Evolutionary conservation across 2,329 filamentous ascomycete genomes (phyloP).

Genomic region (Proliferodiscus dingleyae): DNA sequence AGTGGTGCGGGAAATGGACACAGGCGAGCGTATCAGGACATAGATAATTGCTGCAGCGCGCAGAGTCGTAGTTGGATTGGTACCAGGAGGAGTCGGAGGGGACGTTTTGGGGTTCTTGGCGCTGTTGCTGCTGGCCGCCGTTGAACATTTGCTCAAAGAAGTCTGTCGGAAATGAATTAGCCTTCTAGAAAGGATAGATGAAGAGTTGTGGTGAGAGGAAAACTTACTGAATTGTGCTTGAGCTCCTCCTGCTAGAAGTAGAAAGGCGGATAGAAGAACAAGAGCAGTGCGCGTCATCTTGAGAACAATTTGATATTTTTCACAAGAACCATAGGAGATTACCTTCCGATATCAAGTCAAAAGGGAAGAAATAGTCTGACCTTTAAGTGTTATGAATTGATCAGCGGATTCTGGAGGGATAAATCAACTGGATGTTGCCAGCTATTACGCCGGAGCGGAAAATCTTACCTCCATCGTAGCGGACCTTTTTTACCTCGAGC

Average conservation of each 20-base stretch:
- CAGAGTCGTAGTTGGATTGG: conserved; percentile 63
- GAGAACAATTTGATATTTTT: too few species aligned
- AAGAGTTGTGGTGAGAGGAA: too few species aligned
- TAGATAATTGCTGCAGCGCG: conserved; percentile 88
- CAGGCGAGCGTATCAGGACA: conserved; percentile 93
- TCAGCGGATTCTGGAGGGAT: too few species aligned
- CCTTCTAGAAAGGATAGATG: too few species aligned
- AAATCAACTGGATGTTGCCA: too few species aligned
- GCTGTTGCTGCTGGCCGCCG: conserved; percentile 37
- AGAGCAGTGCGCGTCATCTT: conserved; percentile 25
- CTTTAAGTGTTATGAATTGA: too few species aligned
- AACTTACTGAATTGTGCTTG: conserved; percentile 67
- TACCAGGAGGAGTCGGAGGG: conserved; percentile 82
- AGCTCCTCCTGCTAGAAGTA: conserved; percentile 54
- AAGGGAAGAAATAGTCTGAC: too few species aligned
- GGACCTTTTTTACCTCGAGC: background rate
- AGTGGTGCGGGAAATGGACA: conserved; percentile 95
- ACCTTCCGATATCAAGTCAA: too few species aligned
- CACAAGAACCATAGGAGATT: too few species aligned
- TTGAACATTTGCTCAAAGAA: conserved; percentile 65
- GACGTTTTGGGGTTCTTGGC: conserved; percentile 64
- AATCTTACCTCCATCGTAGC: too few species aligned
- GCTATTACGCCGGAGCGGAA: too few species aligned
- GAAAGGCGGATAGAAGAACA: conserved; percentile 40
- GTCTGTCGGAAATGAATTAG: conserved; percentile 47